Evolutionary conservation across 75 land plant species (phyloP).

Genomic region (Pinus taeda): DNA sequence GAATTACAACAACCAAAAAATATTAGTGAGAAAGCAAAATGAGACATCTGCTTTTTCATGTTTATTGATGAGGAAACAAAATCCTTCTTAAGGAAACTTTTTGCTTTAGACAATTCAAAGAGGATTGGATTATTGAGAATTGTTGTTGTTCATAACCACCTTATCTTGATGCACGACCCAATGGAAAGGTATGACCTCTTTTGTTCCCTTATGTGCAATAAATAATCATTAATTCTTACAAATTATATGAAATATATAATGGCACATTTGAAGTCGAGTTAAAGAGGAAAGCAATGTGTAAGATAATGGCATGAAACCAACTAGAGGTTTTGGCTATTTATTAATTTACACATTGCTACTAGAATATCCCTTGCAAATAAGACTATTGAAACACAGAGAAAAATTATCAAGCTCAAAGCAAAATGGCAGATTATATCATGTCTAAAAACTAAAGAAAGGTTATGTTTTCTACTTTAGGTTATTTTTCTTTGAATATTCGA

Average conservation of each 20-base stretch:
- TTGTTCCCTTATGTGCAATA: background rate
- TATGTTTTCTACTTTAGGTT: background rate
- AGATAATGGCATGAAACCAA: no score
- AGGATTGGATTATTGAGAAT: constrained; percentile 84
- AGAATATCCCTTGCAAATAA: background rate
- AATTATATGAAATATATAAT: background rate
- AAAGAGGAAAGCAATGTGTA: background rate
- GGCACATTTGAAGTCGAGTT: background rate
- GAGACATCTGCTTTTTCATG: constrained; percentile 83
- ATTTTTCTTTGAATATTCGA: background rate
- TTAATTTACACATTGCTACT: background rate
- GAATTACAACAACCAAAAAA: constrained; percentile 81
- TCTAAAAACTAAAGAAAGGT: background rate
- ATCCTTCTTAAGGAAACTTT: constrained; percentile 37
- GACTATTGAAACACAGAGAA: background rate
- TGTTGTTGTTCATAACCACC: constrained; percentile 79
- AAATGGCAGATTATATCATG: background rate
- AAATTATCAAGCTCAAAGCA: background rate
- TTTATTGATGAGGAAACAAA: constrained; percentile 93
- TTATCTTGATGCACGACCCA: constrained; percentile 83
- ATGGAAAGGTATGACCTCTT: constrained; percentile 68
- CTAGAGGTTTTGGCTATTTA: background rate
- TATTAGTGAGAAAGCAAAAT: constrained; percentile 67
- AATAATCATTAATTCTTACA: background rate
- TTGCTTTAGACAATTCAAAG: constrained; percentile 29